These are phyloP conservation scores for Penicillium silybi DNA, from an alignment of 495 filamentous ascomycete species.

Conservation along the genomic window DNA sequence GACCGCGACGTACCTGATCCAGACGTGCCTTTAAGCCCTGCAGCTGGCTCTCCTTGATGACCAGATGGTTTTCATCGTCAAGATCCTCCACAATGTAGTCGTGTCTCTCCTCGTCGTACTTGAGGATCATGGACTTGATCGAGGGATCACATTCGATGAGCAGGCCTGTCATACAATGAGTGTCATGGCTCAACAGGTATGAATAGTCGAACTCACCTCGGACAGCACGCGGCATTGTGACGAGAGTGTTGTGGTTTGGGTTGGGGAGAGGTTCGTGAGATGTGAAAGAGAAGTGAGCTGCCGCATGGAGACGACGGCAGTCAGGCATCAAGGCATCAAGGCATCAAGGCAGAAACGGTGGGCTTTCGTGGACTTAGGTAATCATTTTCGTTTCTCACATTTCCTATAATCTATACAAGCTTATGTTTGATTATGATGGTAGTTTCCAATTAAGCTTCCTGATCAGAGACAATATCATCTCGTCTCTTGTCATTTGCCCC, in stretches of 20 bases:
- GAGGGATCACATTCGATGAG: constrained; percentile 75
- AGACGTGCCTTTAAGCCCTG: constrained; percentile 54
- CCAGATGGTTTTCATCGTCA: constrained; percentile 63
- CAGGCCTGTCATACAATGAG: constrained; percentile 46
- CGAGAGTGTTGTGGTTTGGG: neutral
- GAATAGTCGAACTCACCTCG: constrained; percentile 29
- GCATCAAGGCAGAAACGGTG: constrained; percentile 11
- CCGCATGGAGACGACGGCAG: too few relatives aligned
- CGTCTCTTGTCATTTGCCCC: constrained; percentile 5
- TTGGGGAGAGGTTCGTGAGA: neutral
- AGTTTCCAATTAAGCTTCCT: neutral
- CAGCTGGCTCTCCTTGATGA: constrained; percentile 69
- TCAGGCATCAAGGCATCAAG: constrained; percentile 18
- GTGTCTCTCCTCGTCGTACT: constrained; percentile 63
- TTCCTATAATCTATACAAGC: too few relatives aligned
- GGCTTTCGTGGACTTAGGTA: neutral
- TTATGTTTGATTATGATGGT: too few relatives aligned
- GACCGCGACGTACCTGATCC: constrained; percentile 50
- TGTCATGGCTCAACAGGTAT: neutral
- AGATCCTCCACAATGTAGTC: constrained; percentile 75
- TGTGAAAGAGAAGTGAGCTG: constrained; percentile 1
- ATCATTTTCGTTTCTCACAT: neutral
- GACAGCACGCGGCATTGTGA: constrained; percentile 46
- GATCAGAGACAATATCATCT: neutral
- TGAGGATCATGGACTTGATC: constrained; percentile 71